Base-by-base conservation (phyloP, 495 filamentous ascomycete species). In the Neurospora sp. region DNA sequence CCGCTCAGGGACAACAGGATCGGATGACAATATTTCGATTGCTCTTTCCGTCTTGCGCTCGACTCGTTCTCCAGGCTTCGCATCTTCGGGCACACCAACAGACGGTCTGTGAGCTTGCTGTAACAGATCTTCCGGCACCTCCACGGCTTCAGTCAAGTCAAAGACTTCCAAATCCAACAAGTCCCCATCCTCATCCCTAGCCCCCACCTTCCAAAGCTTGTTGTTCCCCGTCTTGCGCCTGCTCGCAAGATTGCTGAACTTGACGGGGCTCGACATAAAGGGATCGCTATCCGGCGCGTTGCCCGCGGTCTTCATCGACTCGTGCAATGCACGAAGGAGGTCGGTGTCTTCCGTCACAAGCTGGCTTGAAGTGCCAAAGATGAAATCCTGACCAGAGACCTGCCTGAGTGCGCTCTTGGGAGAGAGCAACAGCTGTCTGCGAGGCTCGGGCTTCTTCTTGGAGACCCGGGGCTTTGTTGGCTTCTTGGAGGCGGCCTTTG, bases 361-460 rank as follows among this genome's bases (percentile, higher is more conserved):
- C 80, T 98, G 95, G 81, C 94, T 97, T 20, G 92, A 96, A 1
- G 94, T 97, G 18, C 94, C 95, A 80, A 98, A 98, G 3, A 97
- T 82, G 74, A 97, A 90, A 74, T 94, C 90, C 78, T 97, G 95
- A 8, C 88, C 83, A 5, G 90, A 84, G n/a, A 92, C 82, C 74
- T 89, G 86, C 73, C 88, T 88, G 59, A 89, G 78, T 20, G 94
- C 95, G 48, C 89, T 89, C 71, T 85, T 84, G 3, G 95, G 95
- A 4, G 93, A 93, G 39, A 94, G 85, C 9, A 97, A 81, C 5
- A 89, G 85, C 62, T 76, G 86, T 69, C 78, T 85, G 11, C 78
- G 79, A 44, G 78, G 83, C 78, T 75, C 82, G 70, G 83, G 84
- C 77, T 83, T 86, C 76, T 79, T 85, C 80, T 82, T 83, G 20